phyloP scores from a whole-genome alignment of 257 asterid species.

The Fraxinus pennsylvanica region DNA sequence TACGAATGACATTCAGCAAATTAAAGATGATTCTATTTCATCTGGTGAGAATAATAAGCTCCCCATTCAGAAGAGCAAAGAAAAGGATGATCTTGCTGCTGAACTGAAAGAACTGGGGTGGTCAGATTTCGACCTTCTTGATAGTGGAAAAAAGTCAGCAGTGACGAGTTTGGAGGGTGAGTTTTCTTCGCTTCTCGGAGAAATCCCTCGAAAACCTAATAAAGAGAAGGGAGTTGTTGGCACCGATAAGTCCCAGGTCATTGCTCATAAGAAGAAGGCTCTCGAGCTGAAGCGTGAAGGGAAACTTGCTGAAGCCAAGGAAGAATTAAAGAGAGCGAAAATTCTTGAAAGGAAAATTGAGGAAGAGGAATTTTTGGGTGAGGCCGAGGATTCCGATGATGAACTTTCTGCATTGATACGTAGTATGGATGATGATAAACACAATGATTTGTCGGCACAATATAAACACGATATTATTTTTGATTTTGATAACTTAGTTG shows the following conservation, averaged over 20 bases:
- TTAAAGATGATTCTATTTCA: slow-evolving; percentile 40
- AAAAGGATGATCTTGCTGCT: slow-evolving; percentile 70
- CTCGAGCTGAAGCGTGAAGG: slow-evolving; percentile 90
- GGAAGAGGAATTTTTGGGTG: slow-evolving; percentile 90
- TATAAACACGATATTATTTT: slow-evolving; percentile 41
- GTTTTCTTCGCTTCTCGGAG: slow-evolving; percentile 70
- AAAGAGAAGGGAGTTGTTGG: slow-evolving; percentile 45
- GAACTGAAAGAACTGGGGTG: slow-evolving; percentile 94
- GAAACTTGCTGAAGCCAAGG: slow-evolving; percentile 85
- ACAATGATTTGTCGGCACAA: slow-evolving; percentile 42
- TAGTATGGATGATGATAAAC: slow-evolving; percentile 58
- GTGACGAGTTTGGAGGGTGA: slow-evolving; percentile 75
- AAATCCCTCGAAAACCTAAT: slow-evolving; percentile 55
- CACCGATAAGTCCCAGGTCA: slow-evolving; percentile 65
- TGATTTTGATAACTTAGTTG: slow-evolving; percentile 51
- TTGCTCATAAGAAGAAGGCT: slow-evolving; percentile 83
- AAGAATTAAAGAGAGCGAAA: slow-evolving; percentile 90
- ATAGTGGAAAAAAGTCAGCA: slow-evolving; percentile 57
- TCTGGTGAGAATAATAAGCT: slow-evolving; percentile 40
- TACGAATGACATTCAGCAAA: slow-evolving; percentile 43
- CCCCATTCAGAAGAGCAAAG: slow-evolving; percentile 48
- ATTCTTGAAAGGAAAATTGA: slow-evolving; percentile 86
- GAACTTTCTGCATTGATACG: slow-evolving; percentile 71
- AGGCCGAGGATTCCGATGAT: slow-evolving; percentile 81
- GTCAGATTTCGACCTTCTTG: slow-evolving; percentile 82